Evolutionary conservation across 176 grass and related monocot genomes (phyloP).

Genomic region (Oryza punctata): DNA sequence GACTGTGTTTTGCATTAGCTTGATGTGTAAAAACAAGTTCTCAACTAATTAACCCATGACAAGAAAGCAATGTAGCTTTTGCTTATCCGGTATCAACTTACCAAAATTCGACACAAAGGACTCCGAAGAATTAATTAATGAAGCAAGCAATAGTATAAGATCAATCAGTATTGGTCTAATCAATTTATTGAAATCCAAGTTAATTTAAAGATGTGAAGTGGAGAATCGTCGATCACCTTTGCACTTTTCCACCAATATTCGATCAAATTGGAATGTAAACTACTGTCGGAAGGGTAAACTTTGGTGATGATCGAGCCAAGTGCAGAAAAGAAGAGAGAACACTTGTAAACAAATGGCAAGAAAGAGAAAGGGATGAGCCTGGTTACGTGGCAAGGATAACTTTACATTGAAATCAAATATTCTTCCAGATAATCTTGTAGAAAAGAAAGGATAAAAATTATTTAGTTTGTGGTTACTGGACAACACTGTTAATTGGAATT

Average conservation of each 20-base stretch:
- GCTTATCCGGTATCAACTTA: not conserved
- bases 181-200: not conserved
- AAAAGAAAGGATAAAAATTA: not conserved
- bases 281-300: not conserved
- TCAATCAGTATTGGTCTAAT: not conserved
- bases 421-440: conserved; percentile 27
- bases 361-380: conserved; percentile 1
- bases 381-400: conserved; percentile 35
- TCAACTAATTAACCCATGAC: not conserved
- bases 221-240: not conserved
- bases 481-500: not conserved
- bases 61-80: not conserved
- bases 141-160: not conserved
- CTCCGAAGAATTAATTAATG: not conserved
- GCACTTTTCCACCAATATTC: conserved; percentile 17
- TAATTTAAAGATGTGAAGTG: not conserved
- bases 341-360: conserved; percentile 23
- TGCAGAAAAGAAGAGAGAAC: conserved; percentile 18
- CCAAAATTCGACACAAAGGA: not conserved
- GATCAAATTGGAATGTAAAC: not conserved
- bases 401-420: conserved; percentile 51
- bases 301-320: not conserved
- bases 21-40: not conserved
- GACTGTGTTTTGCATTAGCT: not conserved
- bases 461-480: not conserved